Evolutionary conservation across 768 basidiomycete genomes (phyloP), one percentile per base, ranked within the genome.

Genomic region (Phlegmacium glaucopus): DNA sequence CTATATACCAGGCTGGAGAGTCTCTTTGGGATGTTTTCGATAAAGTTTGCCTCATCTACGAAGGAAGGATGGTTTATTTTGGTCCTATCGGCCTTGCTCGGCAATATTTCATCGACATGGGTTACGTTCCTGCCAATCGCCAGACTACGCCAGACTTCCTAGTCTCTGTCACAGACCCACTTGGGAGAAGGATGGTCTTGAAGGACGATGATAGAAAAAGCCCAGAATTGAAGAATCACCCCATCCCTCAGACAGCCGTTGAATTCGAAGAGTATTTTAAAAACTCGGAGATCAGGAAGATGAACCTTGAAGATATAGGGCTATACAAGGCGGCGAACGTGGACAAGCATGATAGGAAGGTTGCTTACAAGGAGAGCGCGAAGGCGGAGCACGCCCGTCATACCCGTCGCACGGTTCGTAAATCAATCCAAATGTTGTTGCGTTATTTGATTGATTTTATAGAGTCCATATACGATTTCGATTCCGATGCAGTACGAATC

Each of bases 1-100:
- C 87, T 1, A 79, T 94, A 30, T 92, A 93, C 64, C 90, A 93
- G 64, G 90, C 87, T 7, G 83, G 84, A 47, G 87, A 91, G 60
- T 72, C 72, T 3, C 60, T 85, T 0, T 85, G 82, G 49, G 49
- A 76, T 16, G 69, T 75, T 37, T 93, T 91, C 60, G 87, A 90
- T 74, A 89, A 90, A 61, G 85, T 91, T 27, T 82, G 85, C 60
- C 79, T 91, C 29, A 76, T 93, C 57, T 79, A 85, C 65, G 84
- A 84, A 48, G 86, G 88, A 4, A 69, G 72, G 30, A 83, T 85
- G 75, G 81, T 79, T 22, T 93, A 85, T 69, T 91, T 78, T 47
- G 90, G 90, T 2, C 79, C 79, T 6, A 79, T 81, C 2, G 65
- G 74, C 39, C 66, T 77, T 49, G 90, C 89, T 0, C 71, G 78